Evolutionary conservation across 2,329 filamentous ascomycete species (phyloP), one percentile per base, ranked within the genome.

Genomic region (Trichophyton verrucosum): DNA sequence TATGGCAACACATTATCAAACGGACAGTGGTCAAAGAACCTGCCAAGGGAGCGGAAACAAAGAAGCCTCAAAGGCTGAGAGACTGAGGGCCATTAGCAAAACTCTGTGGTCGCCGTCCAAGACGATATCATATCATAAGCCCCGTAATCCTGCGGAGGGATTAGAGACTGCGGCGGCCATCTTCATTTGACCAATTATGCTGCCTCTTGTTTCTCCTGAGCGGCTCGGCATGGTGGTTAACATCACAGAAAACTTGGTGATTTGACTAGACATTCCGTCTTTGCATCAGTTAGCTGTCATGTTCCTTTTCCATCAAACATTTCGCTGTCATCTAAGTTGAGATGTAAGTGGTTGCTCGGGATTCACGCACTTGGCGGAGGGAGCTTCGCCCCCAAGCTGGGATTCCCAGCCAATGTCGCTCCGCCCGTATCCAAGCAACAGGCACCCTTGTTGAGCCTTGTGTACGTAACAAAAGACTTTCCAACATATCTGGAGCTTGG

Each of bases 131-230:
- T 17, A 27, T 13, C 11, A 13, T 38, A 38, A 38, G n/a, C 13
- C 27, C 51, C 51, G 51, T 55, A 55, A 55, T 24, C 51, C 24
- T 55, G 30, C 51, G 51, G 51, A 55, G 51, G 51, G 51, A 36
- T 55, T n/a, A 5, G 27, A 36, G 5, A 17, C 51, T n/a, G 51
- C 13, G 15, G 22, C 3, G 13, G 33, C n/a, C 22, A 13, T 5
- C 47, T 13, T 6, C 47, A 8, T 17, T 33, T 6, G 6, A n/a
- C 51, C 51, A 33, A 55, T 55, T n/a, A 36, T 11, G 27, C 51
- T 1, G 4, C 27, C 33, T n/a, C 27, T 9, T 4, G 27, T 27
- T 27, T 7, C 24, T 11, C 13, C 17, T 7, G 3, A n/a, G 20
- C 13, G 22, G 46, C 46, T 51, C 11, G 22, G 46, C 11, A 15